These are phyloP conservation scores for Globisporangium cederbergense DNA, from an alignment of 352 stramenopile species.

Conservation along the genomic window DNA sequence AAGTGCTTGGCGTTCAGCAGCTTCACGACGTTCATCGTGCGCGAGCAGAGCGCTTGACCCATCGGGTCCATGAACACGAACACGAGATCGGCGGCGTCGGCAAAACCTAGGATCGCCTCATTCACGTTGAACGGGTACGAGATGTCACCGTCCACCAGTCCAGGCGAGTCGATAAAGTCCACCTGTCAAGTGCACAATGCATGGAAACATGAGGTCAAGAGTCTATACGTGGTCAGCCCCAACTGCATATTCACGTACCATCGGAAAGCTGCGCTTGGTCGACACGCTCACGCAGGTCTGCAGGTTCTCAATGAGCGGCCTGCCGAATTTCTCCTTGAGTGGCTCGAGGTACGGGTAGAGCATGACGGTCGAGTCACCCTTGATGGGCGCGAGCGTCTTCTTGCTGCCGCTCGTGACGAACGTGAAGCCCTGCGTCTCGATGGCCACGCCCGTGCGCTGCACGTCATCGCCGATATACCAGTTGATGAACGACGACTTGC, in stretches of 20 bases:
- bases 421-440: constrained; percentile 69
- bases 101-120: constrained; percentile 50
- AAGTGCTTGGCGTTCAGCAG: constrained; percentile 45
- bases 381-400: constrained; percentile 54
- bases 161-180: constrained; percentile 72
- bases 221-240: not conserved
- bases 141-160: constrained; percentile 64
- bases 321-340: constrained; percentile 51
- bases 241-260: constrained; percentile 15
- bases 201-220: not conserved
- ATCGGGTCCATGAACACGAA: constrained; percentile 72
- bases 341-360: constrained; percentile 54
- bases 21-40: constrained; percentile 72
- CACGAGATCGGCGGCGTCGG: constrained; percentile 51
- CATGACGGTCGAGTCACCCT: constrained; percentile 58
- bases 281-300: constrained; percentile 54
- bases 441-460: constrained; percentile 56
- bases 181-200: constrained; percentile 20
- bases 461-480: constrained; percentile 62
- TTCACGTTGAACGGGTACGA: constrained; percentile 71
- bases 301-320: constrained; percentile 60
- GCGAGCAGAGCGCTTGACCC: constrained; percentile 58
- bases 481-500: constrained; percentile 77
- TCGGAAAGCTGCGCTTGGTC: constrained; percentile 43
- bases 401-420: constrained; percentile 57